Base-by-base conservation (phyloP, 495 filamentous ascomycete species). In the Penicillium cosmopolitanum region DNA sequence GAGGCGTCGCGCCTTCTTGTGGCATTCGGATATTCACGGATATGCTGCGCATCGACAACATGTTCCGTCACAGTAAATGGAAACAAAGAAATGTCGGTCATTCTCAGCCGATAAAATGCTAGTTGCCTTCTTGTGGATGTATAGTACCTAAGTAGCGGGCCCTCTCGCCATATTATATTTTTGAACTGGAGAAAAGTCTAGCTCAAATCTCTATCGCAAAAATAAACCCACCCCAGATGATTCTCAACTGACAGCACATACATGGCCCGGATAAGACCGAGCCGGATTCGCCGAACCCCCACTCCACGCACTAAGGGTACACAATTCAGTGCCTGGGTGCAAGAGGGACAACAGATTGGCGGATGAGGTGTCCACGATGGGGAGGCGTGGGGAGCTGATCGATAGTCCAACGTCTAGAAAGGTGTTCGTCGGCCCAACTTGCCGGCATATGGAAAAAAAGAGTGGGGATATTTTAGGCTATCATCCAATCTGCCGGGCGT, bases 11-110 rank as follows among this genome's bases (percentile, higher is more conserved):
- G 79, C 57, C 73, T 62, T 5, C 77, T 71, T 2, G 82, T 87
- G 9, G 79, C 83, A 12, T 57, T 60, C 10, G 82, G 73, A 60
- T 85, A 88, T 62, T 89, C 87, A 36, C 88, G 77, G 60, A 87
- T 80, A 65, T 90, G 86, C 57, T 86, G 78, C 42, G 77, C 73
- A 23, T 79, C 72, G 61, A 87, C 60, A 5, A 68, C 66, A 72
- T 88, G 86, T 59, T 85, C 80, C 56, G 67, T 65, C 13, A 80
- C 61, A 4, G 25, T 46, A 19, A 58, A 58, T 2, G 43, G 54
- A 25, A 50, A 56, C 3, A 2, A 16, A 38, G 54, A 55, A 11
- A 6, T 31, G 38, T 18, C 31, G 2, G 38, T 4, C 38, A 55
- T 44, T 13, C 46, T 55, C 16, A 15, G 35, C 35, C 4, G 10